Evolutionary conservation across 768 basidiomycete genomes (phyloP).

Genomic region (Mycena epipterygia): DNA sequence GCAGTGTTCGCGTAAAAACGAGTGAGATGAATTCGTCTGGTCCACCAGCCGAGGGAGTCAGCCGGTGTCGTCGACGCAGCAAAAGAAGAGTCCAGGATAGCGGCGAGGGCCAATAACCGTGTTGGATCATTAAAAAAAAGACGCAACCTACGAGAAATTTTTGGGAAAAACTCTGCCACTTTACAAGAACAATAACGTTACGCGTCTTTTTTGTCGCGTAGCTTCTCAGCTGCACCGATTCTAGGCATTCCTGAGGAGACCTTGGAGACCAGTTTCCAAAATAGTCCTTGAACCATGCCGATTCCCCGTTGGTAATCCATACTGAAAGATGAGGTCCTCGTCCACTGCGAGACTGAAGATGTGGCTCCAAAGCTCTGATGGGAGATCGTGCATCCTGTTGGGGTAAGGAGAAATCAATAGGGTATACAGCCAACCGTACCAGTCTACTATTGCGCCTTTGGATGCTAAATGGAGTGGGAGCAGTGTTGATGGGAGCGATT

Average conservation of each 20-base stretch:
- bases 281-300: constrained; percentile 72
- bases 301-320: constrained; percentile 70
- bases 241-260: constrained; percentile 70
- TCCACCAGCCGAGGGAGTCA: constrained; percentile 76
- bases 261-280: constrained; percentile 68
- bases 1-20: constrained; percentile 58
- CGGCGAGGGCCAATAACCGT: constrained; percentile 65
- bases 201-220: constrained; percentile 78
- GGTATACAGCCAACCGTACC: no score
- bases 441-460: no score
- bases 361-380: constrained; percentile 76
- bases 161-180: constrained; percentile 72
- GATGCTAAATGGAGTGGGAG: no score
- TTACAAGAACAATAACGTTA: constrained; percentile 24
- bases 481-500: no score
- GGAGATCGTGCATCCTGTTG: constrained; percentile 61
- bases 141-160: constrained; percentile 78
- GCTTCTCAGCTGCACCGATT: constrained; percentile 68
- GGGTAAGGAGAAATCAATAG: no score
- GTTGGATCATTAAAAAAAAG: constrained; percentile 75
- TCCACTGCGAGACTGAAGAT: constrained; percentile 82
- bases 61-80: constrained; percentile 50
- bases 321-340: constrained; percentile 76
- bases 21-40: constrained; percentile 74
- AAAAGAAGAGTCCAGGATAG: constrained; percentile 62